Base-by-base conservation (phyloP, 148 eudicot species). In the Bassia scoparia region DNA sequence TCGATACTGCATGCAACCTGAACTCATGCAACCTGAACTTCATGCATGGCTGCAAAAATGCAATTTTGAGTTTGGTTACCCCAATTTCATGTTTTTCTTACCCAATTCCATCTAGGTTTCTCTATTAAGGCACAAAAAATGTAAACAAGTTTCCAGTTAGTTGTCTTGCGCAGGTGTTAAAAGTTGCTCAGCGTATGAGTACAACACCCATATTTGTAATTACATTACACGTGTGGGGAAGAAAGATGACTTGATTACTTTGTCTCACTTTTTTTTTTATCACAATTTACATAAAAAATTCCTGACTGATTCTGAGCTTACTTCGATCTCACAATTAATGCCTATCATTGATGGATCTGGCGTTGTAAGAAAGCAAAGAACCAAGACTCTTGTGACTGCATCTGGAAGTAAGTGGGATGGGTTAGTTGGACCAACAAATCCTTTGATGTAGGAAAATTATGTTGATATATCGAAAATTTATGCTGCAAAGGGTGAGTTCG, bases 41-140 rank as follows among this genome's bases (percentile, higher is more conserved):
- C 79, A 74, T 76, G 67, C 74, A n/a, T 86, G 86, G 88, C 76
- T 83, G 38, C 77, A 74, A 20, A 79, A 76, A 16, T 81, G 88
- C 69, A 78, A 79, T 54, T 20, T 30, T 33, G 74, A 73, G 34
- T 79, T 85, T 56, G 33, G 58, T 11, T 83, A 64, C 72, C 79
- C 84, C 11, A 52, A 26, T 9, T 29, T 61, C 1, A 27, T 68
- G 15, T 81, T 33, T 70, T 79, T 86, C 65, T 55, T 86, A n/a
- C 75, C 79, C 0, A 35, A 83, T 61, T 69, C 33, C 14, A 75
- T 44, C 33, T 82, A 82, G 18, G 18, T 4, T 29, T 27, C 75
- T 55, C 67, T 64, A 1, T n/a, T 23, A 24, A 61, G 52, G 34
- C 68, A 67, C 65, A 50, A n/a, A 29, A 58, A 33, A 1, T 4